These are phyloP conservation scores for Phytophthora pini DNA, from an alignment of 352 stramenopile species.

Conservation along the genomic window DNA sequence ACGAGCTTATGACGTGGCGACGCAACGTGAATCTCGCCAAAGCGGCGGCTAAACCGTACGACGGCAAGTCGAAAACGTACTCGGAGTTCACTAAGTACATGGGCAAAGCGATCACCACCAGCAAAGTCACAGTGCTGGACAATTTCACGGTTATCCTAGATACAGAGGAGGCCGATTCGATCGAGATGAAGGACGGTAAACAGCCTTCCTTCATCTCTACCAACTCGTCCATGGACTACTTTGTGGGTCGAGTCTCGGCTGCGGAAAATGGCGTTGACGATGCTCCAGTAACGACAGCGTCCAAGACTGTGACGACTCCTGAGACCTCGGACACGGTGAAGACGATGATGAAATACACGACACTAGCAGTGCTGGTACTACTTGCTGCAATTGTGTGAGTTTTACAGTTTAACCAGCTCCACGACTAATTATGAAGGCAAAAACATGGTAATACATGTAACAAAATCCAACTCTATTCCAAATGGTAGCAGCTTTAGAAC, in stretches of 20 bases:
- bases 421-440: slow-evolving; percentile 27
- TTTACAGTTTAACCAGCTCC: too few relatives aligned
- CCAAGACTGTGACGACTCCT: slow-evolving; percentile 20
- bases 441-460: slow-evolving; percentile 27
- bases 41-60: slow-evolving; percentile 51
- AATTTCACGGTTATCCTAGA: slow-evolving; percentile 49
- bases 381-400: slow-evolving; percentile 12
- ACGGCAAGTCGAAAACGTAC: slow-evolving; percentile 55
- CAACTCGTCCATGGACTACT: slow-evolving; percentile 36
- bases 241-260: slow-evolving; percentile 37
- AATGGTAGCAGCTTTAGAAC: slow-evolving; percentile 51
- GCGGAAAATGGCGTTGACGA: slow-evolving; percentile 28
- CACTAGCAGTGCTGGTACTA: slow-evolving; percentile 13
- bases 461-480: slow-evolving; percentile 45
- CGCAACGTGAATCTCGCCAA: slow-evolving; percentile 59
- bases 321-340: slow-evolving; percentile 19
- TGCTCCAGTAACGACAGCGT: slow-evolving; percentile 6
- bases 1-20: slow-evolving; percentile 64
- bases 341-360: background rate
- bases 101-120: slow-evolving; percentile 36
- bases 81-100: slow-evolving; percentile 56
- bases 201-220: slow-evolving; percentile 44
- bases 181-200: slow-evolving; percentile 37
- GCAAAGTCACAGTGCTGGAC: slow-evolving; percentile 50
- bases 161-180: slow-evolving; percentile 27